These are phyloP conservation scores for Podaxis mareebaensis DNA, from an alignment of 768 basidiomycete species.

Conservation along the genomic window DNA sequence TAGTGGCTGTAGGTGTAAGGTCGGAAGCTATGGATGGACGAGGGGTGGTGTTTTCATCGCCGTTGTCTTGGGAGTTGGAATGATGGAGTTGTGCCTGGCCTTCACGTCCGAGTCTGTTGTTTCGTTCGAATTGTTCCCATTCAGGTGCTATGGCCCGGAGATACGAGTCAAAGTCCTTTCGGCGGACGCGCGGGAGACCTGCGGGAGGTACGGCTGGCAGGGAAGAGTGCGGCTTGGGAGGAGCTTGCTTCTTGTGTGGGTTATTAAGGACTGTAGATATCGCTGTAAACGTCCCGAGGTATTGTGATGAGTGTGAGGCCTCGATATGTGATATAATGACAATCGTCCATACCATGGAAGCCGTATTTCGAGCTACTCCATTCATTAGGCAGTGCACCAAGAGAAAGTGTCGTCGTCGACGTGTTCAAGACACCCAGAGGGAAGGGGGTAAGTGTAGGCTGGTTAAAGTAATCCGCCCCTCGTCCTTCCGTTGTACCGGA, in stretches of 20 bases:
- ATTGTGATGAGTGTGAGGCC: slow-evolving; percentile 6
- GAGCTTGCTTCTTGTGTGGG: slow-evolving; percentile 80
- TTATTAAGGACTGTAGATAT: slow-evolving; percentile 94
- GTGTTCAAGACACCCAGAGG: slow-evolving; percentile 50
- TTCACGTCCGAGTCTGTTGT: slow-evolving; percentile 36
- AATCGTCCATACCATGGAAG: slow-evolving; percentile 71
- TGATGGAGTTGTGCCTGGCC: slow-evolving; percentile 41
- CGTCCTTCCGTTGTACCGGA: slow-evolving; percentile 73
- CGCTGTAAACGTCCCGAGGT: slow-evolving; percentile 44
- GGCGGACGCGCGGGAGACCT: slow-evolving; percentile 75
- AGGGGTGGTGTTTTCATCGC: slow-evolving; percentile 24
- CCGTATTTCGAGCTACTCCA: slow-evolving; percentile 86
- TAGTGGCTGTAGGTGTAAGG: slow-evolving; percentile 19
- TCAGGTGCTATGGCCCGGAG: slow-evolving; percentile 69
- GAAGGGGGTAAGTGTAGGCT: slow-evolving; percentile 39
- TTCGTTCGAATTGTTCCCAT: slow-evolving; percentile 73
- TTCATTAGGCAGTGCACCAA: slow-evolving; percentile 53
- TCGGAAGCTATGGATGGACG: slow-evolving; percentile 15
- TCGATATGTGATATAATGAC: background rate
- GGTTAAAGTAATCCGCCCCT: slow-evolving; percentile 59
- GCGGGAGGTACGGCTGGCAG: slow-evolving; percentile 72
- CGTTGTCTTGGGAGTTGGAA: slow-evolving; percentile 14
- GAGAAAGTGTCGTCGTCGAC: slow-evolving; percentile 48
- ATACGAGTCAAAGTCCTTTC: slow-evolving; percentile 86
- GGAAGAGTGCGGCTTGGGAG: slow-evolving; percentile 84